Base-by-base conservation (phyloP, 1,139 yeast genomes). In the Yamadazyma jaroonii region DNA sequence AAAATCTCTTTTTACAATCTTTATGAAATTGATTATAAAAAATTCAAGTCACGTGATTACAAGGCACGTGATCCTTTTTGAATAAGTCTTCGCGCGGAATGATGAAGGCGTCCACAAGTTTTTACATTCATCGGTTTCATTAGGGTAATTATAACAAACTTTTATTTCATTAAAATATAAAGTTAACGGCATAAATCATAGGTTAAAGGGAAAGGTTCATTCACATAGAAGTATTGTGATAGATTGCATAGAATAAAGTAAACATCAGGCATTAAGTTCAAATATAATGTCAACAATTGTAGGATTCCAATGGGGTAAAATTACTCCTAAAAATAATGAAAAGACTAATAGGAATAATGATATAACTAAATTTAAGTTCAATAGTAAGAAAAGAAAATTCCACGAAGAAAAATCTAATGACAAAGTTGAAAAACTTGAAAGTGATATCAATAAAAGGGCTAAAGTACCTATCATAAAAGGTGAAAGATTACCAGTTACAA, bases 401-500 rank as follows among this genome's bases (percentile, higher is more conserved):
- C 49, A 49, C 12, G 56, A 53, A 11, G 46, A 47, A 9, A 10
- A 26, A 9, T 32, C 36, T 8, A 12, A 15, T 6, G 14, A 30
- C 9, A 30, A 34, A 17, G 32, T 32, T 6, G 30, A 27, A 14
- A 31, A 33, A 20, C 2, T 22, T 12, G 14, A 15, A 14, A 26
- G 17, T 9, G n/a, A 32, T 30, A 37, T 43, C 15, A 44, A 39
- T 23, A 65, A 74, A 53, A 56, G 64, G 45, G 45, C 66, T 9
- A 64, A 58, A 42, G 62, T 74, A 40, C 74, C 74, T 3, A 59
- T 61, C 29, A 69, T 77, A 7, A 49, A 56, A 31, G 83, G 82
- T 5, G 77, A 74, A 46, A 57, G 60, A 26, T 66, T 84, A 40
- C 85, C 90, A 2, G 57, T 83, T 17, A 57, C 64, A 34, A 67